Base-by-base conservation (phyloP, 169 alveolate species). In the Babesia gibsoni region DNA sequence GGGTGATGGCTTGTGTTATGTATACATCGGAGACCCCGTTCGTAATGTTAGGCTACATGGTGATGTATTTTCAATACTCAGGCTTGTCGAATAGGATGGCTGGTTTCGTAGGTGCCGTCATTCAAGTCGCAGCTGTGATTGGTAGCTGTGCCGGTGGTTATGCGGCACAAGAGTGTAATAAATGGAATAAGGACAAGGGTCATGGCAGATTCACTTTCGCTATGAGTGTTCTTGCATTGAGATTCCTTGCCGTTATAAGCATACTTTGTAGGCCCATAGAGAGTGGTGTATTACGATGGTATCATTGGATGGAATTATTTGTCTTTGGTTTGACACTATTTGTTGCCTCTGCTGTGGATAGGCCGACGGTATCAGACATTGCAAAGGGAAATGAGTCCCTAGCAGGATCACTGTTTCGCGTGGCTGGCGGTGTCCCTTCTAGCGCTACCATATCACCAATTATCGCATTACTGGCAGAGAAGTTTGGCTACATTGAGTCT, bases 111-210 rank as follows among this genome's bases (percentile, higher is more conserved):
- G 73, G 89, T 27, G 96, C 95, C 12, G 63, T 84, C 20, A 81
- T 91, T 67, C 86, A 92, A 16, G 63, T 91, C 41, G 97, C 96
- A 22, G 90, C 94, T 5, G 89, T 92, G 50, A 41, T 89, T 32
- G 96, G 97, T 20, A 97, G 97, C 10, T 91, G 90, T 16, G 29
- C 91, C 30, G 97, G 97, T 20, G 97, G 97, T 2, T 69, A 70
- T 18, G 61, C 88, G 45, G 94, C 94, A 18, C 97, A 92, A 41
- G 67, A 52, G 50, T 84, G 94, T 77, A 90, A 88, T 58, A 67
- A 82, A 50, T 81, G 82, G 73, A 75, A 88, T 29, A 83, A 82
- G 16, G 83, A 88, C 22, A n/a, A n/a, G n/a, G n/a, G n/a, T n/a
- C 94, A 92, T 65, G 97, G 97, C 39, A 67, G 96, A 45, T 93